These are phyloP conservation scores for Aureobasidium sp. DNA, from an alignment of 2,329 filamentous ascomycete genomes.

Conservation along the genomic window DNA sequence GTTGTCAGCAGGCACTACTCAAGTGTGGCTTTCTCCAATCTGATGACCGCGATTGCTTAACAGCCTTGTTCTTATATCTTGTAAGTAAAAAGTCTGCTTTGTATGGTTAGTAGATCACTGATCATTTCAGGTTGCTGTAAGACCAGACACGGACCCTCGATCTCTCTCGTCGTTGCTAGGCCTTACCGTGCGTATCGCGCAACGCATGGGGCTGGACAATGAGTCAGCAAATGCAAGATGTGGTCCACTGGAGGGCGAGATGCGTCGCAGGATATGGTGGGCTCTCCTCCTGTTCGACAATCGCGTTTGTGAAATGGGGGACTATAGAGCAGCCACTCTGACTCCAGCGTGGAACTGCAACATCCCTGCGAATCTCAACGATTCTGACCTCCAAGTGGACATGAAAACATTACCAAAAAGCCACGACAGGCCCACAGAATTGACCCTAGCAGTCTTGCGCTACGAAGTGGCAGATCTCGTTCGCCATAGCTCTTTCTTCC, in stretches of 20 bases:
- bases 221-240: slow-evolving; percentile 46
- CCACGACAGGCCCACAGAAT: slow-evolving; percentile 33
- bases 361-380: slow-evolving; percentile 37
- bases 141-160: slow-evolving; percentile 54
- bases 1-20: slow-evolving; percentile 41
- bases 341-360: slow-evolving; percentile 40
- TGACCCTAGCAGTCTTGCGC: slow-evolving; percentile 39
- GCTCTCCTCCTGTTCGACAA: slow-evolving; percentile 61
- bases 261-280: slow-evolving; percentile 69
- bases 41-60: slow-evolving; percentile 40
- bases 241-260: slow-evolving; percentile 55
- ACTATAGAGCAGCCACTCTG: slow-evolving; percentile 36
- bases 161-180: slow-evolving; percentile 57
- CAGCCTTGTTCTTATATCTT: slow-evolving; percentile 48
- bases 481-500: slow-evolving; percentile 34
- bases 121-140: slow-evolving; percentile 45
- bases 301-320: slow-evolving; percentile 60
- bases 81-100: slow-evolving; percentile 20
- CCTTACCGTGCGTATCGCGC: slow-evolving; percentile 59
- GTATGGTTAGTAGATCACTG: neutral
- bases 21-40: slow-evolving; percentile 38
- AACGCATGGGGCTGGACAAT: slow-evolving; percentile 61
- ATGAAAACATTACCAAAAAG: slow-evolving; percentile 31
- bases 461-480: slow-evolving; percentile 37
- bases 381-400: slow-evolving; percentile 34